Conservation (phyloP, 2,329 filamentous ascomycete genomes). For the Hymenoscyphus fructigenus region DNA sequence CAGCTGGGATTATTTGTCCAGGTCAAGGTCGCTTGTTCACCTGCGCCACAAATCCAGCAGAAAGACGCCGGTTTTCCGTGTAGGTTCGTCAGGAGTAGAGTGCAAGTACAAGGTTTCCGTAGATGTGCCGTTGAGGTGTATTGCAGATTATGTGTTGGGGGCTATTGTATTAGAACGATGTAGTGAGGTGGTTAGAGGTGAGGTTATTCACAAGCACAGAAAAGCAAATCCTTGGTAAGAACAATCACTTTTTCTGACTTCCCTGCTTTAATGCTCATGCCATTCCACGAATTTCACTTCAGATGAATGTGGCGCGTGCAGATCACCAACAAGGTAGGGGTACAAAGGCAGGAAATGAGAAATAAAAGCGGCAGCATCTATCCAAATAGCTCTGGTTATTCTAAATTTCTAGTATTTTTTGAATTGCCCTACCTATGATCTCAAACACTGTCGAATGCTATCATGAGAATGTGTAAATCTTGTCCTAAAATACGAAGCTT, state of each 20-base stretch:
- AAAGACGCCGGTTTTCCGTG: background rate
- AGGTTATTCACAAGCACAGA: background rate
- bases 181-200: background rate
- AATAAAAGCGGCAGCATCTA: background rate
- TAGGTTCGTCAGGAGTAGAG: background rate
- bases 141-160: background rate
- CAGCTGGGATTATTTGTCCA: slow-evolving; percentile 7
- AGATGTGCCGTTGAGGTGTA: background rate
- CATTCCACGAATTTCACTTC: background rate
- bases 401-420: background rate
- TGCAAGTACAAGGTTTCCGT: background rate
- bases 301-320: slow-evolving; percentile 11
- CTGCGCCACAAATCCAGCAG: background rate
- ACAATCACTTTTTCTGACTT: background rate
- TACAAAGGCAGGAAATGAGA: background rate
- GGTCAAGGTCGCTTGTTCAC: background rate
- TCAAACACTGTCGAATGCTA: too few species aligned
- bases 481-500: background rate
- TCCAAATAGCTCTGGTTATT: background rate
- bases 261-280: background rate
- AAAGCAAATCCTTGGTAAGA: background rate
- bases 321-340: background rate
- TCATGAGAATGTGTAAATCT: background rate
- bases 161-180: background rate
- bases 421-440: too few species aligned